These are phyloP conservation scores for Multifurca ochricompacta DNA, from an alignment of 768 basidiomycete genomes.

Conservation along the genomic window DNA sequence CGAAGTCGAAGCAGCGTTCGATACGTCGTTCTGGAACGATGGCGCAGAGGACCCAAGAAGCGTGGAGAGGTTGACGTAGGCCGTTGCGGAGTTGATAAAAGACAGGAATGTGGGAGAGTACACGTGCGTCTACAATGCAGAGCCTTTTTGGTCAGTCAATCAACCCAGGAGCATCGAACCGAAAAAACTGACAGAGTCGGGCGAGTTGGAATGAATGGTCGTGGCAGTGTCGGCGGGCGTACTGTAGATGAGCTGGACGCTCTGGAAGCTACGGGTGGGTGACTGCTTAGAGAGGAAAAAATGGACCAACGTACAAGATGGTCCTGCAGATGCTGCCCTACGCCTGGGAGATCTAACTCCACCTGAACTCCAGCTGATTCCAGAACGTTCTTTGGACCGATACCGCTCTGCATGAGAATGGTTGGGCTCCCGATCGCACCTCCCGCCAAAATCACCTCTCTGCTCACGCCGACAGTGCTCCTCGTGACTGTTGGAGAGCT, in stretches of 20 bases:
- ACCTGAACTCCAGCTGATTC: slow-evolving; percentile 38
- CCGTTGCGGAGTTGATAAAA: slow-evolving; percentile 56
- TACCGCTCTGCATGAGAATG: slow-evolving; percentile 48
- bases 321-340: slow-evolving; percentile 54
- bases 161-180: neutral
- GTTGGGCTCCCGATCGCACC: slow-evolving; percentile 48
- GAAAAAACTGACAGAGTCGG: neutral
- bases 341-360: slow-evolving; percentile 44
- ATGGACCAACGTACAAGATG: slow-evolving; percentile 35
- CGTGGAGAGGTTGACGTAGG: slow-evolving; percentile 46
- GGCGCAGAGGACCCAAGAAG: slow-evolving; percentile 34
- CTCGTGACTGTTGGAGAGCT: slow-evolving; percentile 26
- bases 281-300: neutral
- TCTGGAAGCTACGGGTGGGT: slow-evolving; percentile 20
- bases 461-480: slow-evolving; percentile 45
- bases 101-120: slow-evolving; percentile 36
- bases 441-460: slow-evolving; percentile 48
- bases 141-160: slow-evolving; percentile 1
- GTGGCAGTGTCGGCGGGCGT: slow-evolving; percentile 34
- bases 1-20: slow-evolving; percentile 27
- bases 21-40: slow-evolving; percentile 30
- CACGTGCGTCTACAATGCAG: slow-evolving; percentile 15
- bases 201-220: slow-evolving; percentile 10
- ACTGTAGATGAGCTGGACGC: slow-evolving; percentile 32
- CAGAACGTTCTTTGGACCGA: slow-evolving; percentile 49